Percentiles rank a stretch among this genome's conserved stretches.
These are phyloP conservation scores for Tuber brumale DNA, from an alignment of 495 filamentous ascomycete species.

Conservation along the genomic window DNA sequence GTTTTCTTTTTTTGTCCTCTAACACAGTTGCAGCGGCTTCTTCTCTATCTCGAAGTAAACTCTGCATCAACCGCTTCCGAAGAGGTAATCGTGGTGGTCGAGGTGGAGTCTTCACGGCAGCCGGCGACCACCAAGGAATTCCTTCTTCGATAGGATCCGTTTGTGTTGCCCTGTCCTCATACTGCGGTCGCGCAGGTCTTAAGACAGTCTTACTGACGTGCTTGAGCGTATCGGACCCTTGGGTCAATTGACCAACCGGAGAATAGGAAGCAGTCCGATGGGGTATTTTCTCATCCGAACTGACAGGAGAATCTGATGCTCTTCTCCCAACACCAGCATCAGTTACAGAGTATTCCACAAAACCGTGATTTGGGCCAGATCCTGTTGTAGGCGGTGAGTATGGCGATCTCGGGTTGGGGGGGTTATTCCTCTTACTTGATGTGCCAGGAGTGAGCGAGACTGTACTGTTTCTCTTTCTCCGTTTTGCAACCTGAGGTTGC, in stretches of 20 bases:
- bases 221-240: constrained; percentile 8
- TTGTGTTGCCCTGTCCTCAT: constrained; percentile 49
- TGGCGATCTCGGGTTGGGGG: constrained; percentile 14
- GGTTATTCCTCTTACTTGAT: constrained; percentile 19
- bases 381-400: constrained; percentile 24
- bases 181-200: constrained; percentile 39
- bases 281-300: constrained; percentile 17
- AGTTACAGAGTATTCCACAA: constrained; percentile 29
- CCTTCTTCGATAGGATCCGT: constrained; percentile 46
- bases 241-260: constrained; percentile 14
- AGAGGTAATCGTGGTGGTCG: constrained; percentile 36
- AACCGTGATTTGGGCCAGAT: constrained; percentile 11
- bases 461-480: constrained; percentile 37
- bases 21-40: constrained; percentile 17
- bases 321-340: constrained; percentile 34
- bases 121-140: constrained; percentile 35
- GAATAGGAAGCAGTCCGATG: constrained; percentile 22
- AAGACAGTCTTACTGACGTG: constrained; percentile 24
- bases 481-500: constrained; percentile 28
- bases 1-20: constrained; percentile 36
- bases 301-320: constrained; percentile 24
- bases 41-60: constrained; percentile 35
- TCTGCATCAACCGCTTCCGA: constrained; percentile 39
- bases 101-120: constrained; percentile 22
- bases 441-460: constrained; percentile 24